phyloP scores from a whole-genome alignment of 805 yeast species.

The Brettanomyces bruxellensis region DNA sequence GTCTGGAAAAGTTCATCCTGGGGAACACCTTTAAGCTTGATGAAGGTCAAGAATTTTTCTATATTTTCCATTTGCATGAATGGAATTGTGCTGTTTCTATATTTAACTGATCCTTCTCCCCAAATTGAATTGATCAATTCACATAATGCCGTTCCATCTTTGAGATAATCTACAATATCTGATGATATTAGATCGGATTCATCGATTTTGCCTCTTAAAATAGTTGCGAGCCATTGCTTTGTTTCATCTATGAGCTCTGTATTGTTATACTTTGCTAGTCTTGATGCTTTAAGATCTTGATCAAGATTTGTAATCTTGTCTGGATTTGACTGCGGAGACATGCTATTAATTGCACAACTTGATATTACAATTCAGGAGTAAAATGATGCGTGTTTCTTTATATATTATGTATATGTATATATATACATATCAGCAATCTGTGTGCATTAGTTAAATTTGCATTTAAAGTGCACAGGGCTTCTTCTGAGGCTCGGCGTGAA shows the following conservation, averaged over 20 bases:
- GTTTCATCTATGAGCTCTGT: constrained; percentile 22
- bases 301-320: constrained; percentile 42
- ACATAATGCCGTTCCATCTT: constrained; percentile 55
- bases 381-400: too few species aligned
- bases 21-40: constrained; percentile 59
- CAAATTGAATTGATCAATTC: constrained; percentile 32
- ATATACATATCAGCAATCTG: too few species aligned
- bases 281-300: constrained; percentile 44
- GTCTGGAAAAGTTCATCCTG: constrained; percentile 80
- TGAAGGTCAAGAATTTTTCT: constrained; percentile 55
- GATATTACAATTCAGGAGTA: too few species aligned
- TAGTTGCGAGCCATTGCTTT: constrained; percentile 44
- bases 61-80: constrained; percentile 83
- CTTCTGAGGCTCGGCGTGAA: too few species aligned
- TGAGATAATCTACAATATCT: constrained; percentile 47
- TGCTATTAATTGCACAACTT: too few species aligned
- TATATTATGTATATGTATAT: too few species aligned
- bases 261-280: constrained; percentile 43
- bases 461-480: too few species aligned
- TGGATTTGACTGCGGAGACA: background rate
- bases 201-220: constrained; percentile 21
- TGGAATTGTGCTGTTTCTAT: constrained; percentile 61
- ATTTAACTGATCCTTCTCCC: constrained; percentile 32
- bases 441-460: too few species aligned
- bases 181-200: constrained; percentile 14